phyloP scores from a whole-genome alignment of 495 filamentous ascomycete genomes.

The Penicillium steckii region DNA sequence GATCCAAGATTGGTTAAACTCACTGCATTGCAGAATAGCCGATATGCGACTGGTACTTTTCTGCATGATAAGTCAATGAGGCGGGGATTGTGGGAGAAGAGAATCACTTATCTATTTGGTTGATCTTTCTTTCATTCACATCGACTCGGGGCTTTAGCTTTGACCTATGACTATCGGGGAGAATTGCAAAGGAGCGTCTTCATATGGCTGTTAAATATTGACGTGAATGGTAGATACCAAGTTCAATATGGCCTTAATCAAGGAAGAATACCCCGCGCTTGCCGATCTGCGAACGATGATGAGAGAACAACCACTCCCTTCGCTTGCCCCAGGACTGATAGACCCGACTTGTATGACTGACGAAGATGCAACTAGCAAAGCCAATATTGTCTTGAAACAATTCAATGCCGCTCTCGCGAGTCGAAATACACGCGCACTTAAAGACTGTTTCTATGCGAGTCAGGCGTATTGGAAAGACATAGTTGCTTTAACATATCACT shows the following conservation, averaged over 20 bases:
- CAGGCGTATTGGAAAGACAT: conserved; percentile 27
- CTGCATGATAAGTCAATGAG: too few relatives aligned
- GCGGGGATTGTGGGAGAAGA: too few relatives aligned
- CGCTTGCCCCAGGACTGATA: conserved; percentile 10
- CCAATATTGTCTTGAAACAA: conserved; percentile 1
- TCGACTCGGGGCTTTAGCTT: too few relatives aligned
- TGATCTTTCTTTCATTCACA: too few relatives aligned
- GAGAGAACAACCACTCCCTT: conserved; percentile 16
- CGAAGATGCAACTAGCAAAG: conserved; percentile 14
- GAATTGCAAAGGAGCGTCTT: too few relatives aligned
- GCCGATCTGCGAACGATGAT: conserved; percentile 23
- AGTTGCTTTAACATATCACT: conserved; percentile 20
- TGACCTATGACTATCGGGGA: too few relatives aligned
- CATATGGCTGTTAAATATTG: too few relatives aligned
- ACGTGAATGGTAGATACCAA: too few relatives aligned
- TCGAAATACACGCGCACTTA: conserved; percentile 1
- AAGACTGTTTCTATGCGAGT: conserved; percentile 16
- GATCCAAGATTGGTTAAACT: too few relatives aligned
- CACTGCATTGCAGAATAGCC: not conserved
- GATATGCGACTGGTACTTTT: not conserved
- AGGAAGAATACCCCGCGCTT: conserved; percentile 10
- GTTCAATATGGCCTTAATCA: not conserved
- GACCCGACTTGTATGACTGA: conserved; percentile 13
- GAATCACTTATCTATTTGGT: too few relatives aligned
- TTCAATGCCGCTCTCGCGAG: conserved; percentile 16